Evolutionary conservation across 2,329 filamentous ascomycete genomes (phyloP).

Genomic region (Fusarium algeriense): DNA sequence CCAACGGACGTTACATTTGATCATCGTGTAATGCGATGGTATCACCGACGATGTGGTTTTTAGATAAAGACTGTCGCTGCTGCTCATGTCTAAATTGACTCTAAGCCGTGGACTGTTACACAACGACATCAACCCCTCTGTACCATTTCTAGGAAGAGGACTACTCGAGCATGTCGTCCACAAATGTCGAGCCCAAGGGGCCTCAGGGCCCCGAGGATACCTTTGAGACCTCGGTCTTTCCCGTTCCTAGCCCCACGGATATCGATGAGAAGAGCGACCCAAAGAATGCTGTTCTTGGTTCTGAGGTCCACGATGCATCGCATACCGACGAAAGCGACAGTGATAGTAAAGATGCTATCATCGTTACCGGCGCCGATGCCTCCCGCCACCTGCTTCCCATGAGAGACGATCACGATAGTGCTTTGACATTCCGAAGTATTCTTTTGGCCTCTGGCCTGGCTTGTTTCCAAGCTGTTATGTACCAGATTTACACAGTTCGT

Average conservation of each 20-base stretch:
- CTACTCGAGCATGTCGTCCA: slow-evolving; percentile 11
- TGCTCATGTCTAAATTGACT: neutral
- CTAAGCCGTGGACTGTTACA: neutral
- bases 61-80: slow-evolving; percentile 8
- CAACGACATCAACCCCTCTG: slow-evolving; percentile 2
- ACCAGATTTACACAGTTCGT: slow-evolving; percentile 66
- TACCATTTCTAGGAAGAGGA: neutral
- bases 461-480: slow-evolving; percentile 67
- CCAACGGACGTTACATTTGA: slow-evolving; percentile 10
- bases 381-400: slow-evolving; percentile 62
- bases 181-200: slow-evolving; percentile 14
- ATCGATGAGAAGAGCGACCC: slow-evolving; percentile 31
- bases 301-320: slow-evolving; percentile 9
- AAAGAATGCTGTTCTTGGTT: slow-evolving; percentile 3
- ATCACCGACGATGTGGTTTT: neutral
- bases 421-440: slow-evolving; percentile 66
- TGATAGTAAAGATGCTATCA: slow-evolving; percentile 59
- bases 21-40: slow-evolving; percentile 24
- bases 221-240: slow-evolving; percentile 34
- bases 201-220: slow-evolving; percentile 7
- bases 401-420: slow-evolving; percentile 64
- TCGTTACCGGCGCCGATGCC: slow-evolving; percentile 65
- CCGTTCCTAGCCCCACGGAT: slow-evolving; percentile 20
- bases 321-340: slow-evolving; percentile 49
- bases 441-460: slow-evolving; percentile 63